Conservation (phyloP, 305 asterid species). For the Fraxinus sp. region DNA sequence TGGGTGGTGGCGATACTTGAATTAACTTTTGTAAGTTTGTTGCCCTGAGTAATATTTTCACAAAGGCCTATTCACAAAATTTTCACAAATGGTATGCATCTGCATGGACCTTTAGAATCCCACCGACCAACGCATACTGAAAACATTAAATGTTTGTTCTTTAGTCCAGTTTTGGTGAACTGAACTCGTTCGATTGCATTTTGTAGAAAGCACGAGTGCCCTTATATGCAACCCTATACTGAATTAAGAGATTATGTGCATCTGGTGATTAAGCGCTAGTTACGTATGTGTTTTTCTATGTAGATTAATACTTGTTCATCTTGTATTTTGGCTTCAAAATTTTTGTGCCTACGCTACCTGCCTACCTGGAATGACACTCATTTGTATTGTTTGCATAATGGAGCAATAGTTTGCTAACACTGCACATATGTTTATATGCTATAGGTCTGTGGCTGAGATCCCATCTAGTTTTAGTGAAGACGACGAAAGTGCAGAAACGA, state of each 20-base stretch:
- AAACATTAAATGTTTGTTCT: not conserved
- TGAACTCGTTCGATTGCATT: not conserved
- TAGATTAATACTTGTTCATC: not conserved
- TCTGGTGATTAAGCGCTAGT: not conserved
- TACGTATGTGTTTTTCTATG: not conserved
- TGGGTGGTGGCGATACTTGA: not conserved
- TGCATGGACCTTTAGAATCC: not conserved
- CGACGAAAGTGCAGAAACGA: conserved; percentile 65
- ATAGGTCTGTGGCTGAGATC: conserved; percentile 50
- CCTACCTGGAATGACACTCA: not conserved
- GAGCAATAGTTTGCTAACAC: not conserved
- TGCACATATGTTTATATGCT: not conserved
- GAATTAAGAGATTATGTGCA: not conserved
- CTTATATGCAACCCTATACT: not conserved
- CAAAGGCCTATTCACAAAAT: not conserved
- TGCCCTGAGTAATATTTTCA: not conserved
- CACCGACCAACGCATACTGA: not conserved
- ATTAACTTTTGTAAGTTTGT: too few species aligned
- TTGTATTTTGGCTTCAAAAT: not conserved
- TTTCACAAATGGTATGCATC: not conserved
- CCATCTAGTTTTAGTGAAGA: conserved; percentile 65
- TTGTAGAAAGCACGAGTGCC: not conserved
- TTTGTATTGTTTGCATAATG: not conserved
- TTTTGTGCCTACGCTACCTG: not conserved
- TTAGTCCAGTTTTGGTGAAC: not conserved